Evolutionary conservation across 225 moss, liverwort and hornwort species (phyloP).

Genomic region (Sphagnum tenellum): DNA sequence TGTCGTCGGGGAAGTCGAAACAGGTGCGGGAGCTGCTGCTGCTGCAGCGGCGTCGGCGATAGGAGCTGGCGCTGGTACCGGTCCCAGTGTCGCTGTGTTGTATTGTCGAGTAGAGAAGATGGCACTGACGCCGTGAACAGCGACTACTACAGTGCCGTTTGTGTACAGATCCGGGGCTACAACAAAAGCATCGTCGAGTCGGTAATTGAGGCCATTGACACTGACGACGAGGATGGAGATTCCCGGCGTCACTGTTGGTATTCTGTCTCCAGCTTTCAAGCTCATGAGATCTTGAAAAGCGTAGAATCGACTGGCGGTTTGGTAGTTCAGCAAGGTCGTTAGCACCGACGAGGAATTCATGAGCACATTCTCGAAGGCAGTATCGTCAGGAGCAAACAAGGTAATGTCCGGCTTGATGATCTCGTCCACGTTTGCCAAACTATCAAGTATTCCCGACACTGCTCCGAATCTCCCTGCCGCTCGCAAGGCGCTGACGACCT

Average conservation of each 20-base stretch:
- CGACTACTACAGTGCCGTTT: constrained; percentile 37
- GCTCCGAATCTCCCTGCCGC: constrained; percentile 80
- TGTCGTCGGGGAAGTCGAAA: no score
- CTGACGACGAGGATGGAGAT: constrained; percentile 57
- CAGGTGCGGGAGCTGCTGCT: no score
- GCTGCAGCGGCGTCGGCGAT: no score
- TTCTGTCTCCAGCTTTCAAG: constrained; percentile 37
- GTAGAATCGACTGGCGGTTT: constrained; percentile 47
- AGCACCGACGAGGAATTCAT: constrained; percentile 38
- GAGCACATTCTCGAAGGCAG: constrained; percentile 46
- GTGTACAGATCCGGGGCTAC: constrained; percentile 54
- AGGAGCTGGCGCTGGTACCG: constrained; percentile 20
- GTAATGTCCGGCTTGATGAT: constrained; percentile 56
- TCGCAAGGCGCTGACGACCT: constrained; percentile 60
- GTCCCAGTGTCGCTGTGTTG: constrained; percentile 35
- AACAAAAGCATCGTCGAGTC: constrained; percentile 49
- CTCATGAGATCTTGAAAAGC: constrained; percentile 45
- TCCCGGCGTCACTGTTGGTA: constrained; percentile 34
- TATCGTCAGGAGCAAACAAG: constrained; percentile 66
- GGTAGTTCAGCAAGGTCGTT: constrained; percentile 45
- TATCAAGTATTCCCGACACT: constrained; percentile 69
- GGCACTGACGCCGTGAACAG: constrained; percentile 68
- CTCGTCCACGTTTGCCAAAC: constrained; percentile 27
- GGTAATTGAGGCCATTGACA: constrained; percentile 27
- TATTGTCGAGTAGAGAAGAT: constrained; percentile 52